Conservation (phyloP, 108 stramenopile species). For the Aurantiochytrium sp. region DNA sequence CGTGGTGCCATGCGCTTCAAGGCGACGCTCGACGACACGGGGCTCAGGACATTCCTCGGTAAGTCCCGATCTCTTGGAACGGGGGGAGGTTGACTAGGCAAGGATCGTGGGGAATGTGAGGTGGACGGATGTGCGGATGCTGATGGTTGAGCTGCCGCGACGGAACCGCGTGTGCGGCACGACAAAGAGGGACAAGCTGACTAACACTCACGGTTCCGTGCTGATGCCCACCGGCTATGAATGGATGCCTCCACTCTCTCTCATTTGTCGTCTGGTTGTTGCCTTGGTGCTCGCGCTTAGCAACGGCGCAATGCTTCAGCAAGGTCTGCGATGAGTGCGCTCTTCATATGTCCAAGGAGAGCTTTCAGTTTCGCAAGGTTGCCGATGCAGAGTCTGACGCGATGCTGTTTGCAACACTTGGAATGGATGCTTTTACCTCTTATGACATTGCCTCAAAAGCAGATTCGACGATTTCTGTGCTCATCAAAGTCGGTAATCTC, state of each 20-base stretch:
- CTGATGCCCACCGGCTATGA: too few relatives aligned
- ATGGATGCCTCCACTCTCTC: too few relatives aligned
- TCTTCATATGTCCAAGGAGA: background rate
- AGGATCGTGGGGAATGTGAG: too few relatives aligned
- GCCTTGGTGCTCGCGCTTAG: background rate
- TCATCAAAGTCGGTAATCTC: background rate
- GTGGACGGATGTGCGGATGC: too few relatives aligned
- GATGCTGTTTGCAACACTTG: background rate
- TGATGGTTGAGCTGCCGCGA: too few relatives aligned
- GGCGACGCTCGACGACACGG: background rate
- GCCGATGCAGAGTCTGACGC: background rate
- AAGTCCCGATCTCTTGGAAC: background rate
- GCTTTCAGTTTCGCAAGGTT: background rate
- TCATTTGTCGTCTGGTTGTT: too few relatives aligned
- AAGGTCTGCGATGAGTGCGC: conserved; percentile 14
- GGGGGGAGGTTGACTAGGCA: background rate
- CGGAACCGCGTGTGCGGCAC: too few relatives aligned
- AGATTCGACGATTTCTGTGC: background rate
- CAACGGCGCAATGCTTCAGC: background rate
- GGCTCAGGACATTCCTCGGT: background rate
- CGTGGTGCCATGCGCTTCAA: background rate
- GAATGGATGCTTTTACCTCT: background rate
- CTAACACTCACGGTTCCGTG: too few relatives aligned
- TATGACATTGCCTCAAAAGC: background rate
- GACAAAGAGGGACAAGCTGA: too few relatives aligned